Conservation (phyloP, 805 yeast species). For the Lipomyces oligophaga region DNA sequence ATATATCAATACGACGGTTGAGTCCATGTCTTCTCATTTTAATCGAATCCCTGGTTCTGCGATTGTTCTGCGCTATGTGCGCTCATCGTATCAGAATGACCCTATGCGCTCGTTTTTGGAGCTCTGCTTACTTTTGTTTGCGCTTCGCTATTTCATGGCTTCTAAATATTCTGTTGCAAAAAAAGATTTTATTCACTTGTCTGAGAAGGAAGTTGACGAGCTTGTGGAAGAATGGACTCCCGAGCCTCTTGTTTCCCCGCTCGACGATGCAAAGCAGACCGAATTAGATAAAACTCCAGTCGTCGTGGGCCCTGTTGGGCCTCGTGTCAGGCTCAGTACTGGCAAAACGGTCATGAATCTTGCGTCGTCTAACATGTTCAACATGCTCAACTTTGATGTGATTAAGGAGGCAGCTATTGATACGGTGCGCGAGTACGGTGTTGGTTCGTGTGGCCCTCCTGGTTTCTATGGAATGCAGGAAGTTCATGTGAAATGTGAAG, state of each 20-base stretch:
- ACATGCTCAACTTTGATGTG: slow-evolving; percentile 49
- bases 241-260: slow-evolving; percentile 64
- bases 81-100: slow-evolving; percentile 85
- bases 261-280: slow-evolving; percentile 52
- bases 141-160: slow-evolving; percentile 75
- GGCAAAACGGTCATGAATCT: slow-evolving; percentile 29
- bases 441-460: slow-evolving; percentile 98
- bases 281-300: slow-evolving; percentile 61
- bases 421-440: slow-evolving; percentile 70
- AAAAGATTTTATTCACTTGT: slow-evolving; percentile 56
- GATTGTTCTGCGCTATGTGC: slow-evolving; percentile 56
- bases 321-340: slow-evolving; percentile 23
- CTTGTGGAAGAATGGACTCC: slow-evolving; percentile 91
- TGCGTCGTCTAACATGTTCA: slow-evolving; percentile 61
- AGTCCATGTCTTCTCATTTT: slow-evolving; percentile 24
- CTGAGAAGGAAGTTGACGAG: slow-evolving; percentile 62
- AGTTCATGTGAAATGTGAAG: slow-evolving; percentile 75
- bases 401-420: slow-evolving; percentile 54
- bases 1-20: slow-evolving; percentile 24
- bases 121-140: slow-evolving; percentile 69
- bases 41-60: slow-evolving; percentile 41
- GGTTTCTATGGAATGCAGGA: slow-evolving; percentile 90
- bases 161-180: slow-evolving; percentile 73
- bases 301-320: slow-evolving; percentile 44
- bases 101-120: slow-evolving; percentile 88